These are phyloP conservation scores for Aspergillus funiculosus DNA, from an alignment of 495 filamentous ascomycete genomes.

Conservation along the genomic window DNA sequence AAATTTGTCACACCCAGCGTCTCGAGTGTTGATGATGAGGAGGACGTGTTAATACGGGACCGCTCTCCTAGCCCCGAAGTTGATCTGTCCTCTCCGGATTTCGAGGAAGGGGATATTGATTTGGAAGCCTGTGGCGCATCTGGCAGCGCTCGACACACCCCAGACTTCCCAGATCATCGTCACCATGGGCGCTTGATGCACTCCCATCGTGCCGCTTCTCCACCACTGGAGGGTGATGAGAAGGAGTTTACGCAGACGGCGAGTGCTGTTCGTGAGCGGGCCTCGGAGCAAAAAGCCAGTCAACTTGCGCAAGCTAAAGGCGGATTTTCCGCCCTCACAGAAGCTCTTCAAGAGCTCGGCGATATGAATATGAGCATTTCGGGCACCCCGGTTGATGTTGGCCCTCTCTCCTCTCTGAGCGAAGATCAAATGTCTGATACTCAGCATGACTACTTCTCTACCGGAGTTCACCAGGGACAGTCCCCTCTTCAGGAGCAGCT, in stretches of 20 bases:
- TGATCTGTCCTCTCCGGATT: constrained; percentile 80
- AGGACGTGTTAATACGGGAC: constrained; percentile 63
- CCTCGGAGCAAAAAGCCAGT: constrained; percentile 47
- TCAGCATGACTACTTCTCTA: constrained; percentile 42
- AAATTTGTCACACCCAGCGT: constrained; percentile 75
- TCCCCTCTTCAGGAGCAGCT: constrained; percentile 17
- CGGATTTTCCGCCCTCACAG: constrained; percentile 33
- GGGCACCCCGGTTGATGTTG: constrained; percentile 33
- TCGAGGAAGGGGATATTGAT: constrained; percentile 67
- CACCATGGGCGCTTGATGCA: constrained; percentile 46
- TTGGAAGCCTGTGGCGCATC: constrained; percentile 32
- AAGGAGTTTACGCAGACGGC: constrained; percentile 96
- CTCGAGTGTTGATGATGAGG: constrained; percentile 68
- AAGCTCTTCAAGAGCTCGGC: constrained; percentile 30
- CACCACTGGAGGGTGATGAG: constrained; percentile 91
- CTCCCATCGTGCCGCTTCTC: constrained; percentile 67
- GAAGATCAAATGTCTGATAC: constrained; percentile 34
- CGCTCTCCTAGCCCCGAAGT: constrained; percentile 88
- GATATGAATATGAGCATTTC: constrained; percentile 28
- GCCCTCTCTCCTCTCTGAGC: constrained; percentile 31
- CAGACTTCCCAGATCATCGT: constrained; percentile 45
- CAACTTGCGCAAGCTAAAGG: constrained; percentile 24
- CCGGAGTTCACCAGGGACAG: constrained; percentile 24
- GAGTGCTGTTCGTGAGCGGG: constrained; percentile 73
- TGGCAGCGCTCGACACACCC: constrained; percentile 48